phyloP scores from a whole-genome alignment of 331 rosid species.

The Cydonia oblonga region DNA sequence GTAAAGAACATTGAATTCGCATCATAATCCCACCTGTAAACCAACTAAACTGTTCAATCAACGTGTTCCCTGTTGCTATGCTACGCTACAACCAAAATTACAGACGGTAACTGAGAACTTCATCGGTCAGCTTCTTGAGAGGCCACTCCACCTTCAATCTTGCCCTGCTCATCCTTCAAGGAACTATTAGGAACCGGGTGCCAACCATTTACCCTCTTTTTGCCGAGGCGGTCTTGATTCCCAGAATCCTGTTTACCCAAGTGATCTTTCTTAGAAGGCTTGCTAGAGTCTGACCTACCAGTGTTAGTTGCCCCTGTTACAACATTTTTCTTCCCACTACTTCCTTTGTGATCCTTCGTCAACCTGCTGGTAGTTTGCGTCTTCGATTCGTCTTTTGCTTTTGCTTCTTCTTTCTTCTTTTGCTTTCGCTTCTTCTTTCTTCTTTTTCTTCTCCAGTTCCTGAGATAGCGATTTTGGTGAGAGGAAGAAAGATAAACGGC shows the following conservation, averaged over 20 bases:
- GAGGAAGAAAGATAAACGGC: too few relatives aligned
- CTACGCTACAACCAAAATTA: not conserved
- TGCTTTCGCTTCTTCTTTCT: conserved; percentile 33
- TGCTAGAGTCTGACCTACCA: conserved; percentile 18
- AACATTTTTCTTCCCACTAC: conserved; percentile 17
- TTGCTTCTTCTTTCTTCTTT: conserved; percentile 32
- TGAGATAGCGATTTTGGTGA: conserved; percentile 17
- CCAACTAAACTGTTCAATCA: not conserved
- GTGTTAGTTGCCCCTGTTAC: conserved; percentile 18
- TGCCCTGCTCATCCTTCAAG: conserved; percentile 23
- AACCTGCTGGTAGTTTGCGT: conserved; percentile 19
- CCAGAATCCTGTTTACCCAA: conserved; percentile 14
- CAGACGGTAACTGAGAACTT: not conserved
- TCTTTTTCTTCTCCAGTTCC: conserved; percentile 65
- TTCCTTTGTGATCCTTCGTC: conserved; percentile 15
- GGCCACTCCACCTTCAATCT: conserved; percentile 15
- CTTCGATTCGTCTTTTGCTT: conserved; percentile 30
- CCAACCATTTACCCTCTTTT: conserved; percentile 10
- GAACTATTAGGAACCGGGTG: conserved; percentile 18
- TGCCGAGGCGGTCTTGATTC: conserved; percentile 17
- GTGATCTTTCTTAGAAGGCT: conserved; percentile 19
- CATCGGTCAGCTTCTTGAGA: conserved; percentile 15
- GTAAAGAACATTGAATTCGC: not conserved
- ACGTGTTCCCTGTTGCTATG: not conserved
- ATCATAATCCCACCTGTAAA: not conserved